Conservation (phyloP, 73 alveolate genomes). For the Stentor coeruleus region DNA sequence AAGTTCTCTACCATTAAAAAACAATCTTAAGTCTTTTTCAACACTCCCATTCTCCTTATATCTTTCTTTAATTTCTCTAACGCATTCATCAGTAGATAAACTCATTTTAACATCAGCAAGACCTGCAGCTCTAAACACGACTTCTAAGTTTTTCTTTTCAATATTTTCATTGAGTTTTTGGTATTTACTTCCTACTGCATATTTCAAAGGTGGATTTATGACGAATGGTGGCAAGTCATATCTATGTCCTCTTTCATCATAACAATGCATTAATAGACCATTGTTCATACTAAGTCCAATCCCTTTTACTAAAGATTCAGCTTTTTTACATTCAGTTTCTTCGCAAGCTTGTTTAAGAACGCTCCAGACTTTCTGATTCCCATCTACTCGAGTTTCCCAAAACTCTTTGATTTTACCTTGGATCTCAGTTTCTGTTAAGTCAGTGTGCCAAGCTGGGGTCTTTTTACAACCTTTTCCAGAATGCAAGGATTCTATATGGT, state of each 20-base stretch:
- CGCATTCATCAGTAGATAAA: background rate
- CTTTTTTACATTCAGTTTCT: background rate
- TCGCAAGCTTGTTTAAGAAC: background rate
- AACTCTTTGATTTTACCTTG: background rate
- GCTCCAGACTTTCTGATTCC: conserved; percentile 7
- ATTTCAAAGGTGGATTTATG: background rate
- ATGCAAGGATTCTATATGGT: background rate
- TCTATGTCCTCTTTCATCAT: conserved; percentile 1
- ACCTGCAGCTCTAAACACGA: background rate
- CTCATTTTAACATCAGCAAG: background rate
- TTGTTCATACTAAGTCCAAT: background rate
- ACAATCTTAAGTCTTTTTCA: conserved; percentile 8
- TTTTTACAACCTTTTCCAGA: conserved; percentile 2
- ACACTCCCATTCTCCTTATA: no score
- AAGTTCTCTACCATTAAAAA: conserved; percentile 4
- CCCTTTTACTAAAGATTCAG: background rate
- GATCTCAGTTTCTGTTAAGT: background rate
- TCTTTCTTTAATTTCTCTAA: background rate
- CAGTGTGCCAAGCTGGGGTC: conserved; percentile 21
- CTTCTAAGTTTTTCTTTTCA: background rate
- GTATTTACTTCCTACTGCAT: background rate
- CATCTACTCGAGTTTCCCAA: conserved; percentile 26
- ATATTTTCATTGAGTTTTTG: no score
- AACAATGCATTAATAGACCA: background rate
- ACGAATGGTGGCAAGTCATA: conserved; percentile 9